phyloP scores from a whole-genome alignment of 2,329 filamentous ascomycete species.

The Penicillium sp. region DNA sequence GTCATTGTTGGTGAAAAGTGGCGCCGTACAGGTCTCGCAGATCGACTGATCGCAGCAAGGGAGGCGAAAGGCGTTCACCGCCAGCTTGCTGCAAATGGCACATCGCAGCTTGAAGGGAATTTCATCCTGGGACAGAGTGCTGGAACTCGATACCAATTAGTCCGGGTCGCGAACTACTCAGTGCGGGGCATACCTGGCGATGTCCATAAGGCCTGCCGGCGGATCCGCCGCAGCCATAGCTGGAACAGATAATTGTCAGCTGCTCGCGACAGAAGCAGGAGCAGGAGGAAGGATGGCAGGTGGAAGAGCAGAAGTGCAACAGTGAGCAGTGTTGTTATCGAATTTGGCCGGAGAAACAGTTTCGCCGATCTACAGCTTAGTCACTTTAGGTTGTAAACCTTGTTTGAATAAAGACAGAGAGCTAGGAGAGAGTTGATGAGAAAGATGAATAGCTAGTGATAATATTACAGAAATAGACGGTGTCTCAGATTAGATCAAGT shows the following conservation, averaged over 20 bases:
- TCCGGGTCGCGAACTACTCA: background rate
- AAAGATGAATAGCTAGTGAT: background rate
- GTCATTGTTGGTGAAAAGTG: background rate
- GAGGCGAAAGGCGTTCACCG: slow-evolving; percentile 82
- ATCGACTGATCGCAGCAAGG: slow-evolving; percentile 95
- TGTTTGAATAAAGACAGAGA: background rate
- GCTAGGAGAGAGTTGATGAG: background rate
- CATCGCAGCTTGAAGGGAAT: slow-evolving; percentile 96
- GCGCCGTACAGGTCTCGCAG: slow-evolving; percentile 73
- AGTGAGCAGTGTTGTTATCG: slow-evolving; percentile 6
- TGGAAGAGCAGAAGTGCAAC: background rate
- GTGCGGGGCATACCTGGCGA: slow-evolving; percentile 35
- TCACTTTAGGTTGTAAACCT: too few relatives aligned
- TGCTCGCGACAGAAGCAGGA: background rate
- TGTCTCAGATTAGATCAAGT: slow-evolving; percentile 61
- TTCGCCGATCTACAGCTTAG: slow-evolving; percentile 13
- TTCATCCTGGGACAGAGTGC: slow-evolving; percentile 72
- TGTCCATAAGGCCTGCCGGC: slow-evolving; percentile 42
- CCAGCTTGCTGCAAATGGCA: slow-evolving; percentile 85
- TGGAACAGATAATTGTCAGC: background rate
- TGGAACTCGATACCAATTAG: slow-evolving; percentile 33
- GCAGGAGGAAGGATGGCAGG: background rate
- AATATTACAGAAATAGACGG: background rate
- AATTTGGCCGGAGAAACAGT: slow-evolving; percentile 20
- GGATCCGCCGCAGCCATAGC: slow-evolving; percentile 40